Evolutionary conservation across 495 filamentous ascomycete genomes (phyloP).

Genomic region (Immersiella caudata): DNA sequence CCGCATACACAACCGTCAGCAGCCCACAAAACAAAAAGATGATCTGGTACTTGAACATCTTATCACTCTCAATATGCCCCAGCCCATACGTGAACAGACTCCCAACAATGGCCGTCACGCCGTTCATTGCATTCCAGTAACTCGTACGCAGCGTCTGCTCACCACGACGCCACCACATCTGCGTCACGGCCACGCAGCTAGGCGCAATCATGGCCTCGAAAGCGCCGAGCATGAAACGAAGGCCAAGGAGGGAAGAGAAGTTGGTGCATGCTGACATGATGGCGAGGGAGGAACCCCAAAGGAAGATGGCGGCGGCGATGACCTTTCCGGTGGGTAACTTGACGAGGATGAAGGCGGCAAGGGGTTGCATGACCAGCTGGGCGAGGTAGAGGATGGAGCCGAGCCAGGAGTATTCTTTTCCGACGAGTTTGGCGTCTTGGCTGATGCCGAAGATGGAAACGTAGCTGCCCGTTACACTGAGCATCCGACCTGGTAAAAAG

Average conservation of each 20-base stretch:
- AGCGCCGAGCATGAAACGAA: constrained; percentile 46
- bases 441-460: constrained; percentile 60
- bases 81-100: constrained; percentile 61
- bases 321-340: constrained; percentile 53
- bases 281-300: constrained; percentile 45
- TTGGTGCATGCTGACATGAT: constrained; percentile 46
- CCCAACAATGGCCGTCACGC: constrained; percentile 50
- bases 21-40: constrained; percentile 60
- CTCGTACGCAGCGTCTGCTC: constrained; percentile 56
- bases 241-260: constrained; percentile 49
- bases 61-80: constrained; percentile 57
- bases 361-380: constrained; percentile 49
- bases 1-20: constrained; percentile 48
- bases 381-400: constrained; percentile 50
- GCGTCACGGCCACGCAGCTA: constrained; percentile 53
- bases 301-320: constrained; percentile 43
- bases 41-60: constrained; percentile 61
- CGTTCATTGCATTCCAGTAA: constrained; percentile 58
- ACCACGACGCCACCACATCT: constrained; percentile 58
- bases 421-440: constrained; percentile 51
- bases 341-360: constrained; percentile 52
- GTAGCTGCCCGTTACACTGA: constrained; percentile 27
- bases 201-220: constrained; percentile 53
- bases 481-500: no score
- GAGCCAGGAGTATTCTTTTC: constrained; percentile 53